These are phyloP conservation scores for Pulicaria dysenterica DNA, from an alignment of 129 eudicot species.

Conservation along the genomic window DNA sequence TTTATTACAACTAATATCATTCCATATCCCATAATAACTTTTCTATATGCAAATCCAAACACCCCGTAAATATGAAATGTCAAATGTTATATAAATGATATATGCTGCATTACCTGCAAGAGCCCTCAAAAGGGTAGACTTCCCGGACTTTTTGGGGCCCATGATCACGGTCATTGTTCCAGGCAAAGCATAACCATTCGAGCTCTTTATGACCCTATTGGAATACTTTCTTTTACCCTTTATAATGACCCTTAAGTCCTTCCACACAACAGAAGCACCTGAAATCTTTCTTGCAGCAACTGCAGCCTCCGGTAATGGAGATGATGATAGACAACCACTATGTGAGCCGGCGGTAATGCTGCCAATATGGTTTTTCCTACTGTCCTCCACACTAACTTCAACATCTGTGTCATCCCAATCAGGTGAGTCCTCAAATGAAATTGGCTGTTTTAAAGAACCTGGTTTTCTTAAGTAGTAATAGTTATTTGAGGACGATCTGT, in stretches of 20 bases:
- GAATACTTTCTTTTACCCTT: conserved; percentile 91
- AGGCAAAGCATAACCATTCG: conserved; percentile 83
- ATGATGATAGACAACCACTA: conserved; percentile 73
- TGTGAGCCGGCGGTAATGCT: conserved; percentile 56
- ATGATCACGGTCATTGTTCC: conserved; percentile 94
- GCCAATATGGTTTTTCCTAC: conserved; percentile 34
- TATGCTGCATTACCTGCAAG: conserved; percentile 63
- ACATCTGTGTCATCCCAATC: conserved; percentile 85
- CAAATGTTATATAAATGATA: background rate
- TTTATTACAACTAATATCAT: no score
- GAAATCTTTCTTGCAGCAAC: conserved; percentile 54
- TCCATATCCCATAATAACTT: background rate
- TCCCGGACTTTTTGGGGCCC: conserved; percentile 96
- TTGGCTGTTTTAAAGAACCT: conserved; percentile 74
- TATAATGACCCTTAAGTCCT: conserved; percentile 73
- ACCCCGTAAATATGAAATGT: background rate
- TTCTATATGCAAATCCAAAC: background rate
- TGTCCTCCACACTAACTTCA: conserved; percentile 67
- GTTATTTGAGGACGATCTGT: conserved; percentile 82
- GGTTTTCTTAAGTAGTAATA: conserved; percentile 85
- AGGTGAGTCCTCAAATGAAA: conserved; percentile 88
- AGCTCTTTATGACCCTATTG: conserved; percentile 75
- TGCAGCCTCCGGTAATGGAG: conserved; percentile 59
- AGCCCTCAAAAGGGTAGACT: conserved; percentile 80
- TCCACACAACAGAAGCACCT: conserved; percentile 85